Conservation (phyloP, 2,329 filamentous ascomycete genomes). For the Cercospora zeae-maydis region DNA sequence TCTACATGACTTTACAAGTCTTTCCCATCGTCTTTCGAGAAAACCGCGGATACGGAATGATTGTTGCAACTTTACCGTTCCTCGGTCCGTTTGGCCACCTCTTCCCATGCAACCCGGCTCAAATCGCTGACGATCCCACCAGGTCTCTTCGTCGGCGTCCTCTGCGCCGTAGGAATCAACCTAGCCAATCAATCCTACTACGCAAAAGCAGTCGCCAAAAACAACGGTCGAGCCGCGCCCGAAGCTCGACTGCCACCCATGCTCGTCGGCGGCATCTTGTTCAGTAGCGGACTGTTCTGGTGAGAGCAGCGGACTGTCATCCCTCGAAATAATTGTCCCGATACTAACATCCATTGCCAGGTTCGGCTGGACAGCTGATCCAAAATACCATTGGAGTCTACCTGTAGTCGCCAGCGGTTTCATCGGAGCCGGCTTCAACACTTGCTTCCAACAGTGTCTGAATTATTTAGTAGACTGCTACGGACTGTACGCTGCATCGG, state of each 20-base stretch:
- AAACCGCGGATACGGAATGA: conserved; percentile 42
- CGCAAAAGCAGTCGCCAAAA: conserved; percentile 38
- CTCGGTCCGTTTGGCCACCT: conserved; percentile 20
- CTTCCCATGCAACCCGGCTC: conserved; percentile 34
- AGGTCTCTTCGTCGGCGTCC: conserved; percentile 44
- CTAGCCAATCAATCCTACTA: conserved; percentile 49
- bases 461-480: conserved; percentile 45
- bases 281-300: conserved; percentile 30
- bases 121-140: background rate
- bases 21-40: conserved; percentile 49
- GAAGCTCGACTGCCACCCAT: conserved; percentile 45
- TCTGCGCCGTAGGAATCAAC: conserved; percentile 42
- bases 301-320: background rate
- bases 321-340: background rate
- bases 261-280: conserved; percentile 43
- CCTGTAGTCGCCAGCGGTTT: conserved; percentile 37
- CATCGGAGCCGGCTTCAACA: conserved; percentile 47
- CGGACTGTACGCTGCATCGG: conserved; percentile 45
- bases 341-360: conserved; percentile 1
- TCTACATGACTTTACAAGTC: conserved; percentile 48
- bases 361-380: conserved; percentile 26
- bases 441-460: conserved; percentile 49
- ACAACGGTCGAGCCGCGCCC: conserved; percentile 35
- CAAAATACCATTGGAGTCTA: conserved; percentile 40
- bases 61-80: conserved; percentile 44